These are phyloP conservation scores for Colletotrichum lindemuthianum DNA, from an alignment of 2,329 filamentous ascomycete genomes.

Conservation along the genomic window DNA sequence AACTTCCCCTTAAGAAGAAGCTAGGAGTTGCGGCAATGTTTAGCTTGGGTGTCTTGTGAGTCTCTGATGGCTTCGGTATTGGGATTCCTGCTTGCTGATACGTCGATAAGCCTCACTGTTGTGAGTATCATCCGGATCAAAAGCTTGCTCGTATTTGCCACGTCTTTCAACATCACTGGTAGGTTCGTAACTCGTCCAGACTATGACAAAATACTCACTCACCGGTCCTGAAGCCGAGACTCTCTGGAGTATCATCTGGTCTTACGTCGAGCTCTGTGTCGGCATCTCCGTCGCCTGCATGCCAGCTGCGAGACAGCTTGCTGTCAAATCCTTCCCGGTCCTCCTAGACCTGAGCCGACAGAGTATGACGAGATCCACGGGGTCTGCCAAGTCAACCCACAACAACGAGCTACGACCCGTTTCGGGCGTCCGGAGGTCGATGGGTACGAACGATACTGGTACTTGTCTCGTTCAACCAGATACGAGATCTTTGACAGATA, in stretches of 20 bases:
- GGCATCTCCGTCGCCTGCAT: conserved; percentile 52
- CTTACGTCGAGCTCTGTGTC: conserved; percentile 49
- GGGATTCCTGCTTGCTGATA: background rate
- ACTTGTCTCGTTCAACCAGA: too few species aligned
- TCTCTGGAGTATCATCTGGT: conserved; percentile 46
- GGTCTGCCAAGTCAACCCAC: too few species aligned
- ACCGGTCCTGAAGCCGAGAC: conserved; percentile 39
- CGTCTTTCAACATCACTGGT: conserved; percentile 5
- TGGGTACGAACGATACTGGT: too few species aligned
- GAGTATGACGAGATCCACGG: too few species aligned
- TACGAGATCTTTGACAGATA: too few species aligned
- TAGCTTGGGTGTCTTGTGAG: conserved; percentile 57
- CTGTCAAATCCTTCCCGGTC: too few species aligned
- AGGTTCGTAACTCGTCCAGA: background rate
- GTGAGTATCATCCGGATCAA: conserved; percentile 22
- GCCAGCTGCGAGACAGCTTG: conserved; percentile 46
- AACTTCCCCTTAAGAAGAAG: conserved; percentile 49
- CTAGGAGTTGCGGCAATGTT: conserved; percentile 42
- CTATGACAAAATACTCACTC: background rate
- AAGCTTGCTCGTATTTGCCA: conserved; percentile 6
- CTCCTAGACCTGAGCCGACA: too few species aligned
- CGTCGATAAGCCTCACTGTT: conserved; percentile 8
- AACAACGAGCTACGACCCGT: too few species aligned
- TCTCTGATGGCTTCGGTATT: background rate
- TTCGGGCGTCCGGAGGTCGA: too few species aligned